These are phyloP conservation scores for Angomonas desouzai DNA, from an alignment of 208 protist species.

Conservation along the genomic window DNA sequence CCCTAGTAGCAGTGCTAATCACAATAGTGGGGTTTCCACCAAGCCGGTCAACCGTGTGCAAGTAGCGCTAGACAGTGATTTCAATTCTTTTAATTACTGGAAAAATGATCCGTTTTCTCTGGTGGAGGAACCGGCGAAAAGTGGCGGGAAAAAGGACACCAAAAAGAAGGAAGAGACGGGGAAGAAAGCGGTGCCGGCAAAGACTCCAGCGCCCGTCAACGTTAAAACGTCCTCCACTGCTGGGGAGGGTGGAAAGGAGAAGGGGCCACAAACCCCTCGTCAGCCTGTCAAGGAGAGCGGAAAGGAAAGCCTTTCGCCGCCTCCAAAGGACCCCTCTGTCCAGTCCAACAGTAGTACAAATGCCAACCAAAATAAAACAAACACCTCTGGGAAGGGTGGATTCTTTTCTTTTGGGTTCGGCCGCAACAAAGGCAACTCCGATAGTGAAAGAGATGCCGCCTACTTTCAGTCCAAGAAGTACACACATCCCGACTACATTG, in stretches of 20 bases:
- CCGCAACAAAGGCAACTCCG: constrained; percentile 2
- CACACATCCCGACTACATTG: constrained; percentile 20
- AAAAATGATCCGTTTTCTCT: constrained; percentile 47
- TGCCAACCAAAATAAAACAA: constrained; percentile 7
- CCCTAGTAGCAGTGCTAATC: neutral
- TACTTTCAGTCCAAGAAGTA: constrained; percentile 4
- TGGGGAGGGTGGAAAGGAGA: neutral
- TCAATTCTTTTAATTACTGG: constrained; percentile 77
- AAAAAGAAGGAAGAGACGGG: constrained; percentile 2
- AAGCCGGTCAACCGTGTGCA: constrained; percentile 12
- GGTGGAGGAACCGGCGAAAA: neutral
- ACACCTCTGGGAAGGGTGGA: constrained; percentile 12
- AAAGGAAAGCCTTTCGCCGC: neutral
- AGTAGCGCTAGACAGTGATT: constrained; percentile 53
- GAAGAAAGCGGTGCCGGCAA: too few species aligned
- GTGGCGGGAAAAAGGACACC: neutral
- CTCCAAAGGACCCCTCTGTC: constrained; percentile 1
- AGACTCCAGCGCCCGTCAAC: too few species aligned
- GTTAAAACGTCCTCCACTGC: neutral
- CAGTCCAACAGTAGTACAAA: too few species aligned
- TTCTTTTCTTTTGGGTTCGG: constrained; percentile 27
- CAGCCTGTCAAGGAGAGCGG: neutral
- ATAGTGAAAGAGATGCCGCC: neutral
- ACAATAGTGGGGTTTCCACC: neutral
- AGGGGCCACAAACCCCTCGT: neutral